Base-by-base conservation (phyloP, 768 basidiomycete genomes). In the Suillus tomentosus region DNA sequence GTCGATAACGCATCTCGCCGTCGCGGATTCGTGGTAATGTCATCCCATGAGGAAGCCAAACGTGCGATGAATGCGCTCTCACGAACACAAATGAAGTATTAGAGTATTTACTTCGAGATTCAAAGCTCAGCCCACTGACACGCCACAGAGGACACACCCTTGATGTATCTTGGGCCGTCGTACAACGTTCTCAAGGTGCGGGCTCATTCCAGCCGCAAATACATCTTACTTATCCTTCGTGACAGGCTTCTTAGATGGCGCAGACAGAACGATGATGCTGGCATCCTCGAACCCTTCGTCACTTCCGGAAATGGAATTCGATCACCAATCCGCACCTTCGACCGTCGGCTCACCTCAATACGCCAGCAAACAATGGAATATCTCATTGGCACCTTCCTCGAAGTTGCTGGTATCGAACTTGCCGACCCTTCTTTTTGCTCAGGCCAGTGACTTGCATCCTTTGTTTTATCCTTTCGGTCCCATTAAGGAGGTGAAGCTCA, bases 131-230 rank as follows among this genome's bases (percentile, higher is more conserved):
- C 40, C 67, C 62, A 62, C 66, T 47, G 53, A 51, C 42, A 55
- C 58, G 48, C 45, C 40, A 14, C 57, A 92, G 89, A 71, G 90
- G 91, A 8, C 88, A 92, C 70, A 80, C 82, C 22, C 84, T 94
- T 54, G 91, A 94, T 71, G 84, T 94, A 60, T 92, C 91, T 7
- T 94, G 91, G 91, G 92, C 91, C 19, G 91, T 94, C 27, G 91
- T 94, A 43, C 91, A 94, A 68, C 90, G 91, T 53, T 94, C 91
- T 66, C 87, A 89, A 82, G 91, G 91, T 90, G 40, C 22, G 63
- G 42, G 2, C 14, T 67, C 3, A 6, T 8, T 3, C 37, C 27
- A 13, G 39, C 42, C 37, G 1, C 60, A 36, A 60, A 42, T 42
- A 11, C 43, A 19, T 60, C 61, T 65, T 37, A 67, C 48, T 61